phyloP scores from a whole-genome alignment of 2,329 filamentous ascomycete genomes.

The Ilyonectria destructans region DNA sequence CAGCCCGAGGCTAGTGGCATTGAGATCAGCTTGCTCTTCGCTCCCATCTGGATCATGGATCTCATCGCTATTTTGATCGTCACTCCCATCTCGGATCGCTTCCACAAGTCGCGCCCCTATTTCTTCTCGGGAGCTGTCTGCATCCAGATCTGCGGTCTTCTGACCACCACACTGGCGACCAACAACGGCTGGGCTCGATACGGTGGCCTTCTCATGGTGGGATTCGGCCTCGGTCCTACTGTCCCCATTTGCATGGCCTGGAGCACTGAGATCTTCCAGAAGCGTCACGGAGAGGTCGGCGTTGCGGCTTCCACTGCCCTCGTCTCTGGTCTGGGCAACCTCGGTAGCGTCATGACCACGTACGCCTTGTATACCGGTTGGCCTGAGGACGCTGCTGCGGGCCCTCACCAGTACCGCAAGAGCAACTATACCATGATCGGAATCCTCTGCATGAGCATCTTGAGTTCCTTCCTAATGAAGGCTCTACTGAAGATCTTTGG shows the following conservation, averaged over 20 bases:
- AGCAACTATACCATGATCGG: conserved; percentile 93
- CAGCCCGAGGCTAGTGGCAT: conserved; percentile 81
- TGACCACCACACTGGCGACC: conserved; percentile 83
- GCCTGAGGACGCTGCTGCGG: conserved; percentile 80
- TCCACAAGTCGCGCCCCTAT: conserved; percentile 83
- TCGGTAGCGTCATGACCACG: conserved; percentile 89
- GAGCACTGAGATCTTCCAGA: conserved; percentile 92
- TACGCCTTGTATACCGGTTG: conserved; percentile 93
- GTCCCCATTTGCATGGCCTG: conserved; percentile 96
- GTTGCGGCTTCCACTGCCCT: conserved; percentile 89
- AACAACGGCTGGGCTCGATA: conserved; percentile 86
- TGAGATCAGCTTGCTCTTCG: conserved; percentile 86
- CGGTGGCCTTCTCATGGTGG: conserved; percentile 89
- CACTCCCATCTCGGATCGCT: conserved; percentile 89
- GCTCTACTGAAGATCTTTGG: conserved; percentile 74
- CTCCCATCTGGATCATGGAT: conserved; percentile 96
- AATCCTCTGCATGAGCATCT: conserved; percentile 84
- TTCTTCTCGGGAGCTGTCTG: conserved; percentile 86
- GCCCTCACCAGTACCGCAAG: conserved; percentile 81
- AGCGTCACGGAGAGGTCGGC: conserved; percentile 90
- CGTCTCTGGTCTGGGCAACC: conserved; percentile 89
- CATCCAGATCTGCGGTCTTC: conserved; percentile 86
- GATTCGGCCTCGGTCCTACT: conserved; percentile 91
- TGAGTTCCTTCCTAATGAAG: conserved; percentile 80
- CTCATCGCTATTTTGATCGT: conserved; percentile 88